Percentiles rank a stretch among this genome's conserved stretches.
Evolutionary conservation across 2,329 filamentous ascomycete species (phyloP).

Genomic region (Colletotrichum phormii): DNA sequence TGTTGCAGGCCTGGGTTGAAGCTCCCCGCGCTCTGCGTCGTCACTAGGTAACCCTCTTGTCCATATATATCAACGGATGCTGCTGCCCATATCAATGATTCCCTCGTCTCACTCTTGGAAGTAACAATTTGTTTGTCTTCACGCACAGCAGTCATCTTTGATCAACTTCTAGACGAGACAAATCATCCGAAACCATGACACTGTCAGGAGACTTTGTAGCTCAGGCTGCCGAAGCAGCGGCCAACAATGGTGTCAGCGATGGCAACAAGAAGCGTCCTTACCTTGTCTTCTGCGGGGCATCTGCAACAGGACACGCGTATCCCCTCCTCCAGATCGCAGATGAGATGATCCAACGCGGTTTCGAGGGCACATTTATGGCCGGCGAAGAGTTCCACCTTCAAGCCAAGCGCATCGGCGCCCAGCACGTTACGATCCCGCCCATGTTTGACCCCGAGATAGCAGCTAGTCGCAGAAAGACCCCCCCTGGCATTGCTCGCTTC

Average conservation of each 20-base stretch:
- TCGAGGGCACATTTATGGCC: slow-evolving; percentile 55
- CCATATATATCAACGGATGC: background rate
- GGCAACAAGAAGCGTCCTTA: slow-evolving; percentile 41
- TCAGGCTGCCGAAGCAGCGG: slow-evolving; percentile 1
- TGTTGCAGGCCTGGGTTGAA: background rate
- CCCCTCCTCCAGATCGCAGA: slow-evolving; percentile 48
- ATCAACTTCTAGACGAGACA: no score
- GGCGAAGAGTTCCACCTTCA: slow-evolving; percentile 48
- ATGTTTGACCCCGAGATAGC: slow-evolving; percentile 38
- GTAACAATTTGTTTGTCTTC: background rate
- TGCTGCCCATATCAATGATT: background rate
- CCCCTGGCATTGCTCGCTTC: slow-evolving; percentile 42
- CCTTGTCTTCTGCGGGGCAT: slow-evolving; percentile 44
- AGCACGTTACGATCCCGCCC: slow-evolving; percentile 43
- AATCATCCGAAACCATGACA: slow-evolving; percentile 1
- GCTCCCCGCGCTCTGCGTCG: background rate
- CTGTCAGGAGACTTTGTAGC: slow-evolving; percentile 4
- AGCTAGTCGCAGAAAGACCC: slow-evolving; percentile 35
- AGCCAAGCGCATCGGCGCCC: slow-evolving; percentile 51
- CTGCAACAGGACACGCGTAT: slow-evolving; percentile 46
- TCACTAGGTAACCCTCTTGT: background rate
- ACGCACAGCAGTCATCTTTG: background rate
- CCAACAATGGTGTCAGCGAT: slow-evolving; percentile 12
- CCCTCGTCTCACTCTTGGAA: no score
- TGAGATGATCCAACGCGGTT: slow-evolving; percentile 52